Evolutionary conservation across 176 grass and related monocot species (phyloP).

Genomic region (Thinopyrum elongatum): DNA sequence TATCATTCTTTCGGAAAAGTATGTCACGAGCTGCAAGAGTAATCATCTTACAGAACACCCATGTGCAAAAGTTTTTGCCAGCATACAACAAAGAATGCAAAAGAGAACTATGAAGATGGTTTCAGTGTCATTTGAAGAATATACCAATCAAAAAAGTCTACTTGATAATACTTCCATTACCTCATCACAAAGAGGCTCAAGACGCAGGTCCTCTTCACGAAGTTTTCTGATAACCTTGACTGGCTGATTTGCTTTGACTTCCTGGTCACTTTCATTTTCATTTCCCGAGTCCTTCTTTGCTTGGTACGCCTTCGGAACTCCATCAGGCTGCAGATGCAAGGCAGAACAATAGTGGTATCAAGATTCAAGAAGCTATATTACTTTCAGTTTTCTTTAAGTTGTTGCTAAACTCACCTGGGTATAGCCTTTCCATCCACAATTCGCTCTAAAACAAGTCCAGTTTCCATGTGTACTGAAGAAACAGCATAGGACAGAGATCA

Average conservation of each 20-base stretch:
- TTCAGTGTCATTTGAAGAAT: not conserved
- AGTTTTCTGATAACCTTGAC: conserved; percentile 55
- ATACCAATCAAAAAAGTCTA: not conserved
- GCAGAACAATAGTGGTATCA: conserved; percentile 11
- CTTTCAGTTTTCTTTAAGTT: conserved; percentile 5
- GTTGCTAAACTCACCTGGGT: conserved; percentile 33
- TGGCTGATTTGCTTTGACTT: not conserved
- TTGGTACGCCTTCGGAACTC: conserved; percentile 16
- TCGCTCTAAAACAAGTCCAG: conserved; percentile 83
- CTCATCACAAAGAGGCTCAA: conserved; percentile 74
- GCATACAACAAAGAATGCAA: conserved; percentile 19
- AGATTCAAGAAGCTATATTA: conserved; percentile 10
- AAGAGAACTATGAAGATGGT: not conserved
- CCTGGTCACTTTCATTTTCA: conserved; percentile 24
- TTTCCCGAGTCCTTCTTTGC: conserved; percentile 17
- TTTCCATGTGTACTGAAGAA: conserved; percentile 43
- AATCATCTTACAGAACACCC: conserved; percentile 30
- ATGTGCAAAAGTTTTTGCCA: conserved; percentile 25
- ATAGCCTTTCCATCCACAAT: conserved; percentile 75
- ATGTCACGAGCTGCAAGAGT: conserved; percentile 67
- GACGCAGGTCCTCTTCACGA: conserved; percentile 52
- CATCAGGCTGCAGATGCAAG: conserved; percentile 37
- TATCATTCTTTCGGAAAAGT: conserved; percentile 78
- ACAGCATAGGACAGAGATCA: conserved; percentile 24
- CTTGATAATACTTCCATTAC: conserved; percentile 25